A percentile compares a stretch with the other conserved stretches of the same genome.
phyloP scores from a whole-genome alignment of 1,284 basidiomycete genomes.

The Schizopora paradoxa region DNA sequence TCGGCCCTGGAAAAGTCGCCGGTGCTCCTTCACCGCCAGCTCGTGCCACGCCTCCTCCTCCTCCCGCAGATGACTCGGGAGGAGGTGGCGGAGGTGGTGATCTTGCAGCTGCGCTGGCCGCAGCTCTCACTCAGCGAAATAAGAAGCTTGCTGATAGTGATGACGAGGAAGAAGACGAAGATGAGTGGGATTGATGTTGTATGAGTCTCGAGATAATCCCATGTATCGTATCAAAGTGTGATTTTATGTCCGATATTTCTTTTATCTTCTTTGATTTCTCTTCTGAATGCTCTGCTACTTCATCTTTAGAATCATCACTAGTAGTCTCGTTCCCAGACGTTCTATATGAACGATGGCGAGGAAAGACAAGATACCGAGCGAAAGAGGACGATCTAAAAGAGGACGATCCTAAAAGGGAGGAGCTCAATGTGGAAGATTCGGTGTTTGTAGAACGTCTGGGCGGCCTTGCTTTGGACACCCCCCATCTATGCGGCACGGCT shows the following conservation, averaged over 20 bases:
- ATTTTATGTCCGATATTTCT: neutral
- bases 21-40: slow-evolving; percentile 27
- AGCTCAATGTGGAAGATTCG: too few relatives aligned
- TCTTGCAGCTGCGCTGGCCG: slow-evolving; percentile 61
- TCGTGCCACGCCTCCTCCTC: slow-evolving; percentile 39
- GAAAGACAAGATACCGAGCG: too few relatives aligned
- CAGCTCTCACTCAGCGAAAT: slow-evolving; percentile 71
- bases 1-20: slow-evolving; percentile 8
- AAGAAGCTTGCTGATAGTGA: slow-evolving; percentile 89
- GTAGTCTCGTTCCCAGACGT: too few relatives aligned
- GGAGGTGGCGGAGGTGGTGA: slow-evolving; percentile 43
- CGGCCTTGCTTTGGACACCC: too few relatives aligned
- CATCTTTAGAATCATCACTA: too few relatives aligned
- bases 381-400: too few relatives aligned
- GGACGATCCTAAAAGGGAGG: too few relatives aligned
- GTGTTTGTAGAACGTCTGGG: too few relatives aligned
- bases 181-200: slow-evolving; percentile 70
- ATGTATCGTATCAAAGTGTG: too few relatives aligned
- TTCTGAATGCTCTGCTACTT: too few relatives aligned
- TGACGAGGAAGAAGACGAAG: slow-evolving; percentile 86
- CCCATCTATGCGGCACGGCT: too few relatives aligned
- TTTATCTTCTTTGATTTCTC: neutral
- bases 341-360: too few relatives aligned
- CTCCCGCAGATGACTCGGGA: slow-evolving; percentile 35
- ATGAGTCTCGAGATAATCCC: neutral